Conservation (phyloP, 768 basidiomycete genomes). For the Daedaleopsis nitida region DNA sequence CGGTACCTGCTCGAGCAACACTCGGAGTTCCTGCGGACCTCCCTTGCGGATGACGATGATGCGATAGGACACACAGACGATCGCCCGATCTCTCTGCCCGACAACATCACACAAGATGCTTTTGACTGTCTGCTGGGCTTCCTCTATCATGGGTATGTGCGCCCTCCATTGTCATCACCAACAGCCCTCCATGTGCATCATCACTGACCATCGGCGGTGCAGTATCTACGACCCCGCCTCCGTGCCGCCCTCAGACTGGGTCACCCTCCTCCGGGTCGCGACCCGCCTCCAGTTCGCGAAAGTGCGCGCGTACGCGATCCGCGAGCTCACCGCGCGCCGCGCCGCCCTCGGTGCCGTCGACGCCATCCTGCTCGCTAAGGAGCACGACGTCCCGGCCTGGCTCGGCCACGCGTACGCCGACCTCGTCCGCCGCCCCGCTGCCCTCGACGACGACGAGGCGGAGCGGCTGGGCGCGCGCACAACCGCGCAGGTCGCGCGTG, state of each 20-base stretch:
- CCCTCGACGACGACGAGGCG: constrained; percentile 28
- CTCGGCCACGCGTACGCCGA: constrained; percentile 28
- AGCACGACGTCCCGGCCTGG: constrained; percentile 25
- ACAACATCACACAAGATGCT: constrained; percentile 31
- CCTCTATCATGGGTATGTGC: constrained; percentile 40
- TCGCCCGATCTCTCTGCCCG: constrained; percentile 34
- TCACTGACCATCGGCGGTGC: neutral
- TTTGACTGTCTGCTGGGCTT: constrained; percentile 42
- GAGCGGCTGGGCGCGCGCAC: constrained; percentile 26
- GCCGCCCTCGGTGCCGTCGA: constrained; percentile 17
- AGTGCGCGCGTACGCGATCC: constrained; percentile 36
- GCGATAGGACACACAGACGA: constrained; percentile 33
- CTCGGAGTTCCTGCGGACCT: constrained; percentile 38
- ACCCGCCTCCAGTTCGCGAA: constrained; percentile 38
- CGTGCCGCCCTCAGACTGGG: constrained; percentile 34
- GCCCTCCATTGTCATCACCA: neutral
- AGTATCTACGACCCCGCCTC: constrained; percentile 24
- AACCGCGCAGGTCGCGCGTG: constrained; percentile 26
- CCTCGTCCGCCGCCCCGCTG: constrained; percentile 23
- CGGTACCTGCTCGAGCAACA: constrained; percentile 39
- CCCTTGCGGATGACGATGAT: constrained; percentile 30
- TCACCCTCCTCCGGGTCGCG: constrained; percentile 41
- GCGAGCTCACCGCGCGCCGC: constrained; percentile 23
- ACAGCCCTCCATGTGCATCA: no score
- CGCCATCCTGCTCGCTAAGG: constrained; percentile 23